These are phyloP conservation scores for Penicillium herquei DNA, from an alignment of 495 filamentous ascomycete genomes.

Conservation along the genomic window DNA sequence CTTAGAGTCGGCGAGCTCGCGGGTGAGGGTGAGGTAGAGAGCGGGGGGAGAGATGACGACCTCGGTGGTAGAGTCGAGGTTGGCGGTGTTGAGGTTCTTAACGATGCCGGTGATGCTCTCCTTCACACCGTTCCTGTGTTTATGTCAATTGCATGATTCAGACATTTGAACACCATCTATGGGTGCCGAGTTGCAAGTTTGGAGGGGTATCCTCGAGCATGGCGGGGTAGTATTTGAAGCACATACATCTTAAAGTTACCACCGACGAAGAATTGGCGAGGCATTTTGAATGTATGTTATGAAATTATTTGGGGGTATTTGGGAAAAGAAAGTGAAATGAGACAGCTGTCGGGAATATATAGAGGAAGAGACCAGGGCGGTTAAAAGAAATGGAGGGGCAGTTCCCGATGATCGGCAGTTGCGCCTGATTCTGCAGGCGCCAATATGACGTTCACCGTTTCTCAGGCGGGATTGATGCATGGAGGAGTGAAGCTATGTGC, in stretches of 20 bases:
- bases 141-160: constrained; percentile 14
- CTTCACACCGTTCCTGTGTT: constrained; percentile 82
- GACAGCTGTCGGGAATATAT: constrained; percentile 10
- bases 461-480: background rate
- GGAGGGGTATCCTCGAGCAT: constrained; percentile 23
- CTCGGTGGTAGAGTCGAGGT: constrained; percentile 57
- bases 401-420: background rate
- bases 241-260: constrained; percentile 98
- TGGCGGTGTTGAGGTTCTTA: constrained; percentile 77
- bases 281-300: constrained; percentile 54
- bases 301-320: background rate
- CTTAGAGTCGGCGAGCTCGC: constrained; percentile 63
- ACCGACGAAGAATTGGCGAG: constrained; percentile 98
- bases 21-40: constrained; percentile 84
- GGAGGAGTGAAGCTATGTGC: too few species aligned
- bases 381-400: constrained; percentile 27
- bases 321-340: constrained; percentile 6
- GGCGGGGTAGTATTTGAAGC: constrained; percentile 10
- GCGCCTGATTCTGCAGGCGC: background rate
- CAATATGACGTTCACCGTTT: background rate
- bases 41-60: constrained; percentile 90
- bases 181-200: background rate
- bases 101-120: constrained; percentile 85
- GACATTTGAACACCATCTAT: background rate
- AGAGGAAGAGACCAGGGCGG: constrained; percentile 11